Base-by-base conservation (phyloP, 306 rosid species). In the Ochetophila trinervis region DNA sequence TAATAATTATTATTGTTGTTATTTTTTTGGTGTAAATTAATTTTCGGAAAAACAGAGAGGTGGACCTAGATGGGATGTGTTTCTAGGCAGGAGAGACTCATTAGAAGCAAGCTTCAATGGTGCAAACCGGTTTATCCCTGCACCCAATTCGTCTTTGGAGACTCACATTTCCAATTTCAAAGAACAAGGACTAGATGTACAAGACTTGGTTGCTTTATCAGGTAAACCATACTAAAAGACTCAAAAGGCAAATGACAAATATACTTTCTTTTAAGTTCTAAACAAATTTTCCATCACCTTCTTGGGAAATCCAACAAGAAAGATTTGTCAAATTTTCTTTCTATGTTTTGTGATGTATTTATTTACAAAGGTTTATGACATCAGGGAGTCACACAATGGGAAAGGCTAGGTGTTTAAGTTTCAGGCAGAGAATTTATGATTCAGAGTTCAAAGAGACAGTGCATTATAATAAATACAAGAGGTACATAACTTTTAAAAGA, bases 331-430 rank as follows among this genome's bases (percentile, higher is more conserved):
- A 40, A 40, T 40, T 40, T 40, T 40, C 12, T 8, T 40, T 40
- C 1, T 2, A 10, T 40, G 15, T 27, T 1, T 2, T 27, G 32
- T n/a, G n/a, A n/a, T n/a, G n/a, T n/a, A 27, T 27, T 2, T 27
- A 27, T 27, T 27, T 4, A 27, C 32, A 27, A 27, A 27, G 32
- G 32, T 27, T 27, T 27, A 27, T 27, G 13, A 6, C 18, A 14
- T 24, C 74, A 88, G 98, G 96, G 35, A 82, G 98, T 73, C 98
- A 92, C 75, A 89, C 98, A 34, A 79, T 92, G 20, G 98, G 98
- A 71, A 82, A 80, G 74, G 95, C 96, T 66, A 87, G 88, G 62
- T 92, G 98, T 74, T 0, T 75, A 48, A 92, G 83, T 68, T 87
- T 92, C 83, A 76, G 87, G 57, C 88, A 92, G 66, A 80, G 96